phyloP scores from a whole-genome alignment of 2,329 filamentous ascomycete species.

The Colletotrichum aenigma region DNA sequence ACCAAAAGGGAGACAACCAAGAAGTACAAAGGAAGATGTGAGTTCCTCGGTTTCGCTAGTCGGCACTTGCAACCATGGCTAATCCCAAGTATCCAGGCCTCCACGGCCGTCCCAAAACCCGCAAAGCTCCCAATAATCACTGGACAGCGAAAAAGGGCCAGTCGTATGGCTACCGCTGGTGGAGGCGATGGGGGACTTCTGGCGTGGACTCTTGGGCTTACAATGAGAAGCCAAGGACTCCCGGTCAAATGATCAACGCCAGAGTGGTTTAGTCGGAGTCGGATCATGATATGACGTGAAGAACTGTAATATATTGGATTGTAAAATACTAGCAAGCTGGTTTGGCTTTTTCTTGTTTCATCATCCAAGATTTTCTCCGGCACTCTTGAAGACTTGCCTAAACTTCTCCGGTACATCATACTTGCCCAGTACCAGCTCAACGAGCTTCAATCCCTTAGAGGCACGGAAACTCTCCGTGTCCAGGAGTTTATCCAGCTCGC shows the following conservation, averaged over 20 bases:
- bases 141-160: not conserved
- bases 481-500: slow-evolving; percentile 39
- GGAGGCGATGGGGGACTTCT: not conserved
- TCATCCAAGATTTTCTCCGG: not conserved
- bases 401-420: not conserved
- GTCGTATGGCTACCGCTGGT: not conserved
- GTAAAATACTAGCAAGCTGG: not conserved
- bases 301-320: not conserved
- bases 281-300: not conserved
- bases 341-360: not conserved
- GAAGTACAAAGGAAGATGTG: not conserved
- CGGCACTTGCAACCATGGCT: not conserved
- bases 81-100: not conserved
- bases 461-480: not conserved
- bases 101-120: not conserved
- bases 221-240: not conserved
- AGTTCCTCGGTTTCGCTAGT: not conserved
- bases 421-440: slow-evolving; percentile 33
- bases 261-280: not conserved
- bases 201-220: not conserved
- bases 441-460: slow-evolving; percentile 30
- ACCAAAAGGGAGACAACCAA: not conserved
- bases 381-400: not conserved
- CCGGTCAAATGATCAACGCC: not conserved
- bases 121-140: not conserved